Base-by-base conservation (phyloP, 371 early-diverging fungal genomes). In the Actinomucor elegans region DNA sequence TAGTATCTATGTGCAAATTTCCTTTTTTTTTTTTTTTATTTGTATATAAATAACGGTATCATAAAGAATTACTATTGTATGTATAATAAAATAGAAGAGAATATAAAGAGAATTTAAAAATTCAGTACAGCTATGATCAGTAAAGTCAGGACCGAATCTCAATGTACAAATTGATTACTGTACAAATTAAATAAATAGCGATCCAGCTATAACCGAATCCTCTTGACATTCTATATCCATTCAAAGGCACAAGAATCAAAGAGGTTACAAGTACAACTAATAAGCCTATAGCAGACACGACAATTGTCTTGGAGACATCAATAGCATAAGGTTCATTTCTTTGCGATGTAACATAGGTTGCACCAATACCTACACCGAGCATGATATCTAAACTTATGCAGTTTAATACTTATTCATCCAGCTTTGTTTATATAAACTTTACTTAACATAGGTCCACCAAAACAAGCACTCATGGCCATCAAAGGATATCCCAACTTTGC, bases 391-490 rank as follows among this genome's bases (percentile, higher is more conserved):
- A n/a, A 46, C 28, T 26, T 21, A 44, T 12, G 20, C 35, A 36
- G n/a, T n/a, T n/a, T n/a, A n/a, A n/a, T n/a, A n/a, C n/a, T n/a
- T n/a, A n/a, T n/a, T n/a, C n/a, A n/a, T n/a, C n/a, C 47, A 37
- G 23, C 18, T 54, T 35, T 12, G 14, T 17, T 7, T 31, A 23
- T 6, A 21, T 34, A 11, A 44, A 73, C 74, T 66, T n/a, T 80
- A 87, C 85, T 90, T 15, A 92, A 62, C 82, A 92, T 79, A 6
- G 92, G 92, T 2, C 91, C 87, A 17, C 91, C 92, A 66, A 91
- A 93, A 52, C 92, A 92, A 0, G 93, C 93, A 18, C 88, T 84
- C 48, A 93, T 76, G 0, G 90, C 92, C 92, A 93, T 93, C 56
- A 81, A 76, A 2, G 93, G 92, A 53, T 80, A 90, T 1, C 93